A percentile compares a stretch with the other conserved stretches of the same genome.
These are phyloP conservation scores for Acacia crassicarpa DNA, from an alignment of 306 rosid species.

Conservation along the genomic window DNA sequence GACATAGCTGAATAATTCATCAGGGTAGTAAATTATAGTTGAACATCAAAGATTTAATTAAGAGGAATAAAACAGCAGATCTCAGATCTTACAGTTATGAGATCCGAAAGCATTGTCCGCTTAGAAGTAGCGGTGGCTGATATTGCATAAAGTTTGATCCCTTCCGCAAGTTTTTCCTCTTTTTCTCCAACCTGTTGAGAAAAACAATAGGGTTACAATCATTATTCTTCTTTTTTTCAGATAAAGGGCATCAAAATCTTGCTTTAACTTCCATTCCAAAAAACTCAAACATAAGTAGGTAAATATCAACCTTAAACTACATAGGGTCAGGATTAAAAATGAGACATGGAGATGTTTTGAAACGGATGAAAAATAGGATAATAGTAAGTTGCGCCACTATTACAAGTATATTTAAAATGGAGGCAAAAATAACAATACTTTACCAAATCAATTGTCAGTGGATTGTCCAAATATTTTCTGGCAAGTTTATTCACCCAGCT, in stretches of 20 bases:
- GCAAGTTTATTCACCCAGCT: conserved; percentile 89
- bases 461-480: conserved; percentile 78
- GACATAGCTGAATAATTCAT: conserved; percentile 13
- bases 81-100: conserved; percentile 69
- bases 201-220: conserved; percentile 9
- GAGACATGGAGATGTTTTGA: background rate
- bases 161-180: conserved; percentile 98
- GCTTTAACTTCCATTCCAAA: conserved; percentile 14
- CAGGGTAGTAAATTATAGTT: background rate
- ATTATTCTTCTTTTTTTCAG: conserved; percentile 9
- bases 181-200: conserved; percentile 82
- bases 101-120: conserved; percentile 93
- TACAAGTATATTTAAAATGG: background rate
- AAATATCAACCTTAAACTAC: background rate
- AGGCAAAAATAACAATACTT: conserved; percentile 7
- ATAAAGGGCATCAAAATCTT: conserved; percentile 17
- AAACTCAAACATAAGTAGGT: background rate
- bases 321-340: background rate
- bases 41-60: conserved; percentile 24
- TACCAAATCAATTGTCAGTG: conserved; percentile 97
- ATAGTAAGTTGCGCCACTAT: background rate
- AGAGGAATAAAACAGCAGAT: background rate
- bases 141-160: conserved; percentile 91
- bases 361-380: background rate
- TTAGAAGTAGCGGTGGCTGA: conserved; percentile 83